Conservation (phyloP, 2,329 filamentous ascomycete species). For the Didymosphaeria variabile region DNA sequence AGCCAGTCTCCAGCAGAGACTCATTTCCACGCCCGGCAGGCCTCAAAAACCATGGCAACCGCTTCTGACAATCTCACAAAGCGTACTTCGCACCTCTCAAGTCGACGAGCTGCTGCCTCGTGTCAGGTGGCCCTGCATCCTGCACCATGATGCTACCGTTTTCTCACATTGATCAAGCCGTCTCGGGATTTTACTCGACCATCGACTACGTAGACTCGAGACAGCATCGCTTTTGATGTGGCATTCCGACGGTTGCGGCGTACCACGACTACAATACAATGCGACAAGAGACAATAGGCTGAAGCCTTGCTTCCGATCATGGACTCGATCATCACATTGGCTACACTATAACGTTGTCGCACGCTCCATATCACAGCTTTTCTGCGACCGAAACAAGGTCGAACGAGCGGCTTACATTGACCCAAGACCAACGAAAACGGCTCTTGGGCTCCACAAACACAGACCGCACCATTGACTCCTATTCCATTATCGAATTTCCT, state of each 20-base stretch:
- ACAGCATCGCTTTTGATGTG: not conserved
- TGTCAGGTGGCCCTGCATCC: not conserved
- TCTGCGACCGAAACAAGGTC: not conserved
- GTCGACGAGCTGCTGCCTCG: not conserved
- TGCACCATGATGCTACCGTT: not conserved
- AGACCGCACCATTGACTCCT: not conserved
- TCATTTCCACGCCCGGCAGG: too few relatives aligned
- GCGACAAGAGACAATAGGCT: not conserved
- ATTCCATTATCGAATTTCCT: not conserved
- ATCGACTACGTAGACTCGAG: not conserved
- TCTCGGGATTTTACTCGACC: not conserved
- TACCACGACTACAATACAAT: not conserved
- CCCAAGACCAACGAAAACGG: not conserved
- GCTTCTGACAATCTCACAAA: too few relatives aligned
- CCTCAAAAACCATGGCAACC: too few relatives aligned
- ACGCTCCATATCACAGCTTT: too few relatives aligned
- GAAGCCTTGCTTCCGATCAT: not conserved
- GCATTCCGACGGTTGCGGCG: not conserved
- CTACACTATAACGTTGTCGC: not conserved
- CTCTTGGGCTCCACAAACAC: not conserved
- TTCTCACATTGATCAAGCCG: not conserved
- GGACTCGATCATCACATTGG: not conserved
- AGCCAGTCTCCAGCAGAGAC: conserved; percentile 14
- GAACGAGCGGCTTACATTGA: not conserved
- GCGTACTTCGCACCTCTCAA: too few relatives aligned